Conservation (phyloP, 805 yeast species). For the Phaffomyces antillensis region DNA sequence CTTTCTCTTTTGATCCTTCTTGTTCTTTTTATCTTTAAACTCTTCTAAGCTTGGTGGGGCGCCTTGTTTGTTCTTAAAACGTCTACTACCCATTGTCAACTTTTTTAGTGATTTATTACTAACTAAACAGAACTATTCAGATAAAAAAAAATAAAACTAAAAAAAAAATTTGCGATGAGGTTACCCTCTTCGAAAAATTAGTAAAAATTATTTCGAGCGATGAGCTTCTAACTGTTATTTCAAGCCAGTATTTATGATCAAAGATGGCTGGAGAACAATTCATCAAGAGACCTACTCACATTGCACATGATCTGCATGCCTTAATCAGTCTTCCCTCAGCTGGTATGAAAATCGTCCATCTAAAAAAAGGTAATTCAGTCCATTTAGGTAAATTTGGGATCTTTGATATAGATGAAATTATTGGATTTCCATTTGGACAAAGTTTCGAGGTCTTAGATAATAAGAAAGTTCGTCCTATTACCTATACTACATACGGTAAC, state of each 20-base stretch:
- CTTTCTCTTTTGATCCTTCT: slow-evolving; percentile 28
- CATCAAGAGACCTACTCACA: background rate
- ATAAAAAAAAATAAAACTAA: background rate
- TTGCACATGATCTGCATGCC: slow-evolving; percentile 27
- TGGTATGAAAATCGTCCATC: slow-evolving; percentile 63
- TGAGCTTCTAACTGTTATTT: slow-evolving; percentile 1
- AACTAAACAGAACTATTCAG: too few relatives aligned
- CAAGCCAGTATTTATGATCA: too few relatives aligned
- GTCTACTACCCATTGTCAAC: slow-evolving; percentile 73
- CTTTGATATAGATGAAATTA: slow-evolving; percentile 62
- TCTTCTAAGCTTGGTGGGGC: slow-evolving; percentile 88
- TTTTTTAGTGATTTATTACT: background rate
- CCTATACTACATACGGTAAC: slow-evolving; percentile 28
- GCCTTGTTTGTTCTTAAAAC: slow-evolving; percentile 87
- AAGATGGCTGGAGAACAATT: background rate
- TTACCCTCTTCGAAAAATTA: slow-evolving; percentile 6
- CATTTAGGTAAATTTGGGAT: slow-evolving; percentile 89
- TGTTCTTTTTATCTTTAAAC: slow-evolving; percentile 47
- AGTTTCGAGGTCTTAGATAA: slow-evolving; percentile 76
- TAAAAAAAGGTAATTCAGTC: slow-evolving; percentile 52
- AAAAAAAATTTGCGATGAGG: slow-evolving; percentile 12
- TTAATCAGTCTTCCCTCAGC: slow-evolving; percentile 77
- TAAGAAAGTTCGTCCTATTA: slow-evolving; percentile 42
- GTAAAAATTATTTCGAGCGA: background rate
- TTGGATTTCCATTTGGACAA: slow-evolving; percentile 83